These are phyloP conservation scores for Blastobotrys apis DNA, from an alignment of 1,139 yeast species.

Conservation along the genomic window DNA sequence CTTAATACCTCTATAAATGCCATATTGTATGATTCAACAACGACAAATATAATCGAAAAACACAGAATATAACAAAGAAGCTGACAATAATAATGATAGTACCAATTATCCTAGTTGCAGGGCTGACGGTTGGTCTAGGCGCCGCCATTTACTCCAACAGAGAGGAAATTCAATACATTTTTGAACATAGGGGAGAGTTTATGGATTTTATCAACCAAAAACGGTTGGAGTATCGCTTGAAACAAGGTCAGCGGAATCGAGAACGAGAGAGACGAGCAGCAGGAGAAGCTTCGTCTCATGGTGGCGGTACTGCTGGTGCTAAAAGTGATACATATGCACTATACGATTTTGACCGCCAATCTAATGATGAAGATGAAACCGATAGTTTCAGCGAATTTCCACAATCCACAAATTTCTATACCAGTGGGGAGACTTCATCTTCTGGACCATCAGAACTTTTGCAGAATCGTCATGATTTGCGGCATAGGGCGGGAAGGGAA, in stretches of 20 bases:
- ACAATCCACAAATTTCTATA: slow-evolving; percentile 4
- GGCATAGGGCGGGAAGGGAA: neutral
- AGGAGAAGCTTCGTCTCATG: neutral
- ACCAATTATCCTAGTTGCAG: slow-evolving; percentile 27
- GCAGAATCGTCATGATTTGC: neutral
- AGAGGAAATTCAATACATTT: slow-evolving; percentile 24
- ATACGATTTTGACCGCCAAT: neutral
- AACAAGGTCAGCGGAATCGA: slow-evolving; percentile 1
- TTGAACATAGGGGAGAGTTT: slow-evolving; percentile 19
- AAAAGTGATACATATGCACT: neutral
- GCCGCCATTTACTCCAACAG: slow-evolving; percentile 26
- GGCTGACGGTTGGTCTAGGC: slow-evolving; percentile 27
- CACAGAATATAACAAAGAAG: neutral
- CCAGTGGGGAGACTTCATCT: slow-evolving; percentile 10
- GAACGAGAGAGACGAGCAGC: neutral
- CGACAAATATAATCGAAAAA: neutral
- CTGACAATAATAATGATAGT: slow-evolving; percentile 12
- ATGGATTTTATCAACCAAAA: slow-evolving; percentile 21
- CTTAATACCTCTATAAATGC: neutral
- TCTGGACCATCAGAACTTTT: neutral
- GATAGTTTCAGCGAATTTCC: slow-evolving; percentile 1
- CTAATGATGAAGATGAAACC: neutral
- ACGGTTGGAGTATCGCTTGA: slow-evolving; percentile 21
- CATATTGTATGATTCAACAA: neutral
- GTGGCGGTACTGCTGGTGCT: neutral